Conservation (phyloP, 805 yeast species). For the Candida silvicultrix region DNA sequence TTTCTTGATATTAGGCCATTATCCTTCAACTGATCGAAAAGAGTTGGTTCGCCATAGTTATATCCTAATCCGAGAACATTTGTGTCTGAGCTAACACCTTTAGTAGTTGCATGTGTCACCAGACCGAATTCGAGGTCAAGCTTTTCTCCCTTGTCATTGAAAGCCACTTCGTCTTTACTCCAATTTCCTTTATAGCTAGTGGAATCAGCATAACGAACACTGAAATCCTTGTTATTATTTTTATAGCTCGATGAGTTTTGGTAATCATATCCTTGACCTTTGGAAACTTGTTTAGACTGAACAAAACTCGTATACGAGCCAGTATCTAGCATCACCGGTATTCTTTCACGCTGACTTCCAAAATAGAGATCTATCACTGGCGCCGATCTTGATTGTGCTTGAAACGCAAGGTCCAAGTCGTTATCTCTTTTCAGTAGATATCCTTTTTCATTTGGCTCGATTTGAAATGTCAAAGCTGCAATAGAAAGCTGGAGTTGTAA, state of each 20-base stretch:
- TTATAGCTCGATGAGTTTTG: background rate
- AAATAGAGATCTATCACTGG: background rate
- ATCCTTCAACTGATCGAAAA: background rate
- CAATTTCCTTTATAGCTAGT: background rate
- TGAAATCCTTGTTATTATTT: background rate
- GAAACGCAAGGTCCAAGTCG: background rate
- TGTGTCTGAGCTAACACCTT: background rate
- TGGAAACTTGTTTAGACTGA: background rate
- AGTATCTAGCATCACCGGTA: background rate
- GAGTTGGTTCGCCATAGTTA: background rate
- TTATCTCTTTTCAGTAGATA: background rate
- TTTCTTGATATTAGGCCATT: background rate
- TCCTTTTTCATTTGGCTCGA: background rate
- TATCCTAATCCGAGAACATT: background rate
- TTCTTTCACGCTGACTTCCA: background rate
- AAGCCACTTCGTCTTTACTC: background rate
- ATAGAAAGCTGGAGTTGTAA: background rate
- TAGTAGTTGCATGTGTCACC: background rate
- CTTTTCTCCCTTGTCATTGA: background rate
- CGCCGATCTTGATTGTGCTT: background rate
- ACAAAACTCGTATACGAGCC: background rate
- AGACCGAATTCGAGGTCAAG: background rate
- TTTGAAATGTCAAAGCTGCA: background rate
- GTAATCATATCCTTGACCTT: background rate
- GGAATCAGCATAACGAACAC: background rate